These are phyloP conservation scores for Angophora floribunda DNA, from an alignment of 345 rosid species.

Conservation along the genomic window DNA sequence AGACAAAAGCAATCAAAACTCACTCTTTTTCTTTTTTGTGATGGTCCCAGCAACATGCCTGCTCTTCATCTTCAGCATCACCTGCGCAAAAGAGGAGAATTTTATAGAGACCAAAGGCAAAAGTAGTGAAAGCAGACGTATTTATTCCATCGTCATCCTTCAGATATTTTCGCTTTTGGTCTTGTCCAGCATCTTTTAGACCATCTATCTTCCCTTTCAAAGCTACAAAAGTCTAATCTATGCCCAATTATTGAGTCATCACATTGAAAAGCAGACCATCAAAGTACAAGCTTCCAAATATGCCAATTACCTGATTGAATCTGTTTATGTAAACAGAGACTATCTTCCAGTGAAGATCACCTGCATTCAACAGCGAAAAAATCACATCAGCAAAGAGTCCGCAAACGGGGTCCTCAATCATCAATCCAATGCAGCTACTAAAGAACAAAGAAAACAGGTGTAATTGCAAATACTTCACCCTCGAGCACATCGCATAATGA, in stretches of 20 bases:
- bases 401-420: neutral
- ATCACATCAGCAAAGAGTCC: neutral
- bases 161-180: slow-evolving; percentile 17
- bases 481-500: neutral
- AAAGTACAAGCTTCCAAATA: neutral
- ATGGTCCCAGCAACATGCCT: slow-evolving; percentile 90
- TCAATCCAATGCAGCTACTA: neutral
- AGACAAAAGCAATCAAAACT: slow-evolving; percentile 34
- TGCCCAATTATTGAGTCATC: slow-evolving; percentile 26
- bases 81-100: slow-evolving; percentile 32
- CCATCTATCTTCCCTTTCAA: slow-evolving; percentile 11
- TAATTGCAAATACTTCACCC: neutral
- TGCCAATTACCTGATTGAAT: slow-evolving; percentile 52
- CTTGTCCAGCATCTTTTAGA: slow-evolving; percentile 1
- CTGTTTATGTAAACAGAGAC: slow-evolving; percentile 87
- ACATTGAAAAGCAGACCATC: neutral
- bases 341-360: slow-evolving; percentile 93
- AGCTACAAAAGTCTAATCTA: slow-evolving; percentile 10
- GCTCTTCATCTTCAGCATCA: slow-evolving; percentile 96
- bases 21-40: slow-evolving; percentile 97
- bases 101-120: neutral
- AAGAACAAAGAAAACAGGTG: neutral
- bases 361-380: slow-evolving; percentile 21
- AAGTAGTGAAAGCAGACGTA: neutral
- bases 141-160: slow-evolving; percentile 16